phyloP scores from a whole-genome alignment of 768 basidiomycete species.

The Trametes maxima region DNA sequence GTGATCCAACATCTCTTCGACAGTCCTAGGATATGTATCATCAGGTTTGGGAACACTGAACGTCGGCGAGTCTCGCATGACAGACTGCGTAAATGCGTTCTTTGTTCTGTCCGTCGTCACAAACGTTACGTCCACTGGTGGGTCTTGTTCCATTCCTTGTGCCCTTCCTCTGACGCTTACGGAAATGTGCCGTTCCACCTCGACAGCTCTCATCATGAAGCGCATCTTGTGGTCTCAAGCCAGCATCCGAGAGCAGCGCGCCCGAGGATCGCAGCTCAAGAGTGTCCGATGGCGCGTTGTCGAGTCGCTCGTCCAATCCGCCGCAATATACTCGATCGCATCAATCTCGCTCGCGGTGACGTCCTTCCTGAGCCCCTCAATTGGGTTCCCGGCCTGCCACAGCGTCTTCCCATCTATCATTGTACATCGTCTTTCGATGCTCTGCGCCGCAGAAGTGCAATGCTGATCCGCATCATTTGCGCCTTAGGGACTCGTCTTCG shows the following conservation, averaged over 20 bases:
- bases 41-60: background rate
- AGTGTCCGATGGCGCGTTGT: conserved; percentile 10
- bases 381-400: conserved; percentile 19
- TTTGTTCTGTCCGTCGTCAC: conserved; percentile 11
- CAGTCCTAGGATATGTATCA: conserved; percentile 9
- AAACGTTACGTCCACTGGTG: conserved; percentile 12
- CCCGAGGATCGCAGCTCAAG: conserved; percentile 1
- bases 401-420: conserved; percentile 20
- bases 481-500: conserved; percentile 15
- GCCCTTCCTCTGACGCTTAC: background rate
- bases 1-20: too few species aligned
- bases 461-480: background rate
- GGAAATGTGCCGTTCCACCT: background rate
- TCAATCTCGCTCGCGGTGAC: conserved; percentile 18
- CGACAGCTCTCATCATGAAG: conserved; percentile 11
- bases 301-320: conserved; percentile 19
- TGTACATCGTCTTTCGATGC: background rate
- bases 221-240: conserved; percentile 6
- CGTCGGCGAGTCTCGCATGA: background rate
- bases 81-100: conserved; percentile 14
- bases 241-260: background rate
- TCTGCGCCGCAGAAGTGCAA: background rate
- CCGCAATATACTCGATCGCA: conserved; percentile 16
- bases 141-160: background rate
- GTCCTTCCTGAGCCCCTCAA: conserved; percentile 10